phyloP scores from a whole-genome alignment of 106 monocot species.

The Dioscorea zingiberensis region DNA sequence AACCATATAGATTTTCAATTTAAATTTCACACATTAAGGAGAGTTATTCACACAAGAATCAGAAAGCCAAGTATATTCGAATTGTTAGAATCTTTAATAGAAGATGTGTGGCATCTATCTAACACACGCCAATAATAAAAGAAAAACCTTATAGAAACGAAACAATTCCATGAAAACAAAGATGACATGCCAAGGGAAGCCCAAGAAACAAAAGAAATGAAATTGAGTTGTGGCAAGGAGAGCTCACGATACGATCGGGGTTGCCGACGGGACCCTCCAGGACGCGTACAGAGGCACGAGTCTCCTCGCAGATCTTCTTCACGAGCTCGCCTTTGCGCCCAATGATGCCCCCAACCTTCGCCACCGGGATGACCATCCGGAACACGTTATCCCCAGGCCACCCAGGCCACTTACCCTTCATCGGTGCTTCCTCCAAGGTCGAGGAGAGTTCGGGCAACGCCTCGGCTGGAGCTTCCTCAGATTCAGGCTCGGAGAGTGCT shows the following conservation, averaged over 20 bases:
- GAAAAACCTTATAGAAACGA: too few species aligned
- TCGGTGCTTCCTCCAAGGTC: background rate
- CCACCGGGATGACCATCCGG: conserved; percentile 27
- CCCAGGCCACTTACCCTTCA: conserved; percentile 27
- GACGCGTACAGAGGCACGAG: conserved; percentile 19
- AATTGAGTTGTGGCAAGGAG: background rate
- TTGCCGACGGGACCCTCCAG: conserved; percentile 20
- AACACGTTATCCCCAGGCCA: conserved; percentile 32
- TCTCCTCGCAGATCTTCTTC: conserved; percentile 35
- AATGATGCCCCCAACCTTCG: conserved; percentile 32
- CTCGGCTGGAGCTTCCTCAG: background rate
- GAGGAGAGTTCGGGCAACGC: background rate
- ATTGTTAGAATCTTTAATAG: too few species aligned
- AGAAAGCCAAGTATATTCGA: too few species aligned
- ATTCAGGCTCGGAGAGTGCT: background rate
- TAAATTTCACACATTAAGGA: too few species aligned
- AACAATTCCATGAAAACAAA: too few species aligned
- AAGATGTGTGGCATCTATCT: too few species aligned
- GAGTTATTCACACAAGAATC: too few species aligned
- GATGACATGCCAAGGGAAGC: too few species aligned
- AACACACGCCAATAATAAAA: too few species aligned
- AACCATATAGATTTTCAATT: too few species aligned
- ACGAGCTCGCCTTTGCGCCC: conserved; percentile 29
- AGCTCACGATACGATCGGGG: conserved; percentile 28
- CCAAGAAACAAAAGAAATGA: background rate